A percentile compares a stretch with the other conserved stretches of the same genome.
phyloP scores from a whole-genome alignment of 2,329 filamentous ascomycete species.

The Coniella vitis region DNA sequence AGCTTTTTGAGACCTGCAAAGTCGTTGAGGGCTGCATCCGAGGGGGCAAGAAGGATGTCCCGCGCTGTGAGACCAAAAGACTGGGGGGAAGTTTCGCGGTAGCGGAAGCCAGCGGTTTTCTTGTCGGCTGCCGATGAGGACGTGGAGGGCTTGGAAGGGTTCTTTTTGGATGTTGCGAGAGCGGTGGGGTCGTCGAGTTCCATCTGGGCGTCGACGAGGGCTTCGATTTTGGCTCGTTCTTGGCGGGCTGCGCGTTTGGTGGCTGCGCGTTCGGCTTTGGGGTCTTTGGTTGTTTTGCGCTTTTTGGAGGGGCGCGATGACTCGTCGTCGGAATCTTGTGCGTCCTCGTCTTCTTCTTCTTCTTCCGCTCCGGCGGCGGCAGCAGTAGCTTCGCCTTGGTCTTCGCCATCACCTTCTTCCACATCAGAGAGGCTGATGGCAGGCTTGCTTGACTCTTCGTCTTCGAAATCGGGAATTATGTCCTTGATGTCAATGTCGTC shows the following conservation, averaged over 20 bases:
- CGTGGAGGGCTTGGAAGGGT: conserved; percentile 12
- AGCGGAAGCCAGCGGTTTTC: conserved; percentile 63
- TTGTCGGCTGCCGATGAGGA: conserved; percentile 12
- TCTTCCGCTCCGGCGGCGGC: conserved; percentile 20
- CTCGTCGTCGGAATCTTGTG: conserved; percentile 33
- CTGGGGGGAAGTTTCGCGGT: conserved; percentile 87
- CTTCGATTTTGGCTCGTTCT: conserved; percentile 77
- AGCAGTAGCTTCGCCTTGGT: conserved; percentile 24
- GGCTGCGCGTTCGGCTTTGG: conserved; percentile 50
- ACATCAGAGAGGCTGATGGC: conserved; percentile 50
- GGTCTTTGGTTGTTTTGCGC: conserved; percentile 53
- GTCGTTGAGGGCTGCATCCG: conserved; percentile 78
- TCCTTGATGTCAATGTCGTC: conserved; percentile 98
- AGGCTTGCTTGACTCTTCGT: conserved; percentile 44
- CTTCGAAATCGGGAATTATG: conserved; percentile 78
- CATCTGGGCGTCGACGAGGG: conserved; percentile 75
- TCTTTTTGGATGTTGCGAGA: conserved; percentile 41
- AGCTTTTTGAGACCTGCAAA: conserved; percentile 94
- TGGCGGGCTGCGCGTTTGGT: conserved; percentile 68
- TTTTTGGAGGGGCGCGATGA: conserved; percentile 43
- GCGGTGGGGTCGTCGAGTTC: conserved; percentile 62
- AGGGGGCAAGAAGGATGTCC: conserved; percentile 84
- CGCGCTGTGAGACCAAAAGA: conserved; percentile 82
- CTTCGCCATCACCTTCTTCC: conserved; percentile 36
- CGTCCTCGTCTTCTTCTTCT: conserved; percentile 28